Evolutionary conservation across 495 filamentous ascomycete genomes (phyloP), one percentile per base, ranked within the genome.

Genomic region (Paragyromitra xinjiangensis): DNA sequence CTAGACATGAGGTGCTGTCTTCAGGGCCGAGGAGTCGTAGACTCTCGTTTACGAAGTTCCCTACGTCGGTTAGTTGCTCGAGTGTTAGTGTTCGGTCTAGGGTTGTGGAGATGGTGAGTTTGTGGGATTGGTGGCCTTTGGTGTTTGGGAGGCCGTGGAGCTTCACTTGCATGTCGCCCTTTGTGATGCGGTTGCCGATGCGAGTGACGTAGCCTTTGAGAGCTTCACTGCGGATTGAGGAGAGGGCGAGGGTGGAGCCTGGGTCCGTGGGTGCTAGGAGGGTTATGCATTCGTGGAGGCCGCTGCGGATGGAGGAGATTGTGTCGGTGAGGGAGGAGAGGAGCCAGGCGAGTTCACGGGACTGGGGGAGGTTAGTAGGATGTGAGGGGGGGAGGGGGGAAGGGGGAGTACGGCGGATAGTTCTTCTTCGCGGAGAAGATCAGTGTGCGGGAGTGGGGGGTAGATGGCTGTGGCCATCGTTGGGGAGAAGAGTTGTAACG

Each of bases 171-270:
- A 80, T 76, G 37, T 77, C 92, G 42, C 91, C 92, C 77, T 93
- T 93, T 44, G 93, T 89, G 42, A 97, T 88, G 48, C 89, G 87
- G 11, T 90, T 91, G 6, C 93, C 93, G 11, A 93, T 88, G 29
- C 93, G 89, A 0, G 94, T 98, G 64, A 98, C 88, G 83, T 92
- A 91, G 4, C 95, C 95, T 83, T 99, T 99, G 44, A 98, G 90
- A 74, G 87, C 89, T 85, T 99, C 95, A 59, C 92, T 93, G 19
- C 96, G 88, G 45, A 91, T 85, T n/a, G 94, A 95, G 66, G 92
- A 94, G 37, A 98, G 86, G 6, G 92, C 94, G 61, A 99, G 89
- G 4, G 94, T 99, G 67, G 90, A 92, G 12, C 92, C 92, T 1
- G 91, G 90, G 78, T 97, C 93, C 72, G 90, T 86, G 2, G 95